Evolutionary conservation across 1,284 basidiomycete genomes (phyloP).

Genomic region (Marasmius sp.): DNA sequence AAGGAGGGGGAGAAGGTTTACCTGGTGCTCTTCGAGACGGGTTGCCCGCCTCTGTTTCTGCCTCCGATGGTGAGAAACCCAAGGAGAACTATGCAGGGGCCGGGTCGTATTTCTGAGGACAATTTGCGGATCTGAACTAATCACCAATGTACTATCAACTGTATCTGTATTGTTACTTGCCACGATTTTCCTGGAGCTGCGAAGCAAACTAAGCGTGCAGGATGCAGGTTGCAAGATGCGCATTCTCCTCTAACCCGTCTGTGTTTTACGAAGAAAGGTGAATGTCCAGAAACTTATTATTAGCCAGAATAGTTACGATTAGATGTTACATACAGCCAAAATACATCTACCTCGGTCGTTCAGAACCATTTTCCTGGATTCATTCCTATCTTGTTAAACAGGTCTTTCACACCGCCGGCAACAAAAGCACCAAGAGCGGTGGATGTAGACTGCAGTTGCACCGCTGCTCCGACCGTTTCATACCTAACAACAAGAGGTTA

Average conservation of each 20-base stretch:
- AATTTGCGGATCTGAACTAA: background rate
- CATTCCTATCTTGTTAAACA: slow-evolving; percentile 56
- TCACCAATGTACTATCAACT: no score
- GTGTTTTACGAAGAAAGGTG: background rate
- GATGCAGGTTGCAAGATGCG: no score
- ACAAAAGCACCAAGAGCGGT: slow-evolving; percentile 50
- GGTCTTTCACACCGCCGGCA: slow-evolving; percentile 48
- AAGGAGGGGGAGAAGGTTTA: background rate
- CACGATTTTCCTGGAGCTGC: no score
- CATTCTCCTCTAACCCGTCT: no score
- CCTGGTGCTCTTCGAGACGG: background rate
- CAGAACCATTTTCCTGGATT: slow-evolving; percentile 55
- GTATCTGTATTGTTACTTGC: no score
- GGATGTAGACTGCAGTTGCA: slow-evolving; percentile 37
- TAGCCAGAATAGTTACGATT: background rate
- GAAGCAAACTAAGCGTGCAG: no score
- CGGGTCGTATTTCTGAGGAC: slow-evolving; percentile 26
- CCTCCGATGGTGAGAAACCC: background rate
- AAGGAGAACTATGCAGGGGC: slow-evolving; percentile 22
- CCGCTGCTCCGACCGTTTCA: slow-evolving; percentile 48
- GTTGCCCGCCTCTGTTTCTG: background rate
- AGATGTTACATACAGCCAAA: background rate
- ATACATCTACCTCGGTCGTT: slow-evolving; percentile 2
- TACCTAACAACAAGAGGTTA: slow-evolving; percentile 31
- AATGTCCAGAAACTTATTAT: background rate